phyloP scores from a whole-genome alignment of 2,329 filamentous ascomycete species.

The Penicillium sclerotigenum region DNA sequence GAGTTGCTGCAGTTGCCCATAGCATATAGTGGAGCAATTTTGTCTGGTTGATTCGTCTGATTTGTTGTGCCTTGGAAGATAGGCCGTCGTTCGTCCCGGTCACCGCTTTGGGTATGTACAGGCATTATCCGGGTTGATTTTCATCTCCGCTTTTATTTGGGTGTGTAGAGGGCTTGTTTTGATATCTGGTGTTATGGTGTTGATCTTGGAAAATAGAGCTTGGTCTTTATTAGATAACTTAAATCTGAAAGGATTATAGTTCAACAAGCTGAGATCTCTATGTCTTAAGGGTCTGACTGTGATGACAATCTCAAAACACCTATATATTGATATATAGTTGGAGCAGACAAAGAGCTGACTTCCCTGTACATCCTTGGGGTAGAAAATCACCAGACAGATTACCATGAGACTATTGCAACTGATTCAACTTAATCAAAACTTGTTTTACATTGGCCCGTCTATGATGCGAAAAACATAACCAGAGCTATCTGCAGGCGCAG shows the following conservation, averaged over 20 bases:
- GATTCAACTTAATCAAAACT: constrained; percentile 12
- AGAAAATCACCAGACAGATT: neutral
- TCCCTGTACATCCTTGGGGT: neutral
- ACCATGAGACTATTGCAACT: neutral
- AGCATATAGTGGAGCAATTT: neutral
- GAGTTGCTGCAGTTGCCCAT: neutral
- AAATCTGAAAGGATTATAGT: neutral
- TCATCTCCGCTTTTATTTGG: neutral
- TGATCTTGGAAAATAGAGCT: neutral
- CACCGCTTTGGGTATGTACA: neutral
- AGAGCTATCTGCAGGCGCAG: constrained; percentile 27
- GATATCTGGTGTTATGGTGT: too few relatives aligned
- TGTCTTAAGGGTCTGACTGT: neutral
- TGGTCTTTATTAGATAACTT: neutral
- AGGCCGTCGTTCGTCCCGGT: neutral
- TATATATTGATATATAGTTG: neutral
- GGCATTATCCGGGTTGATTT: neutral
- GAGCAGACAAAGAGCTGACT: neutral
- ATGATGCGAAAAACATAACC: constrained; percentile 37
- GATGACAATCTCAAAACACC: neutral
- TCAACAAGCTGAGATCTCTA: neutral
- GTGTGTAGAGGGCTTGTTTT: neutral
- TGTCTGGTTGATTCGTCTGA: neutral
- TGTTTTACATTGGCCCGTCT: constrained; percentile 43
- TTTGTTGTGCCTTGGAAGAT: neutral